phyloP scores from a whole-genome alignment of 1,284 basidiomycete genomes.

The Pyrrhoderma noxium region DNA sequence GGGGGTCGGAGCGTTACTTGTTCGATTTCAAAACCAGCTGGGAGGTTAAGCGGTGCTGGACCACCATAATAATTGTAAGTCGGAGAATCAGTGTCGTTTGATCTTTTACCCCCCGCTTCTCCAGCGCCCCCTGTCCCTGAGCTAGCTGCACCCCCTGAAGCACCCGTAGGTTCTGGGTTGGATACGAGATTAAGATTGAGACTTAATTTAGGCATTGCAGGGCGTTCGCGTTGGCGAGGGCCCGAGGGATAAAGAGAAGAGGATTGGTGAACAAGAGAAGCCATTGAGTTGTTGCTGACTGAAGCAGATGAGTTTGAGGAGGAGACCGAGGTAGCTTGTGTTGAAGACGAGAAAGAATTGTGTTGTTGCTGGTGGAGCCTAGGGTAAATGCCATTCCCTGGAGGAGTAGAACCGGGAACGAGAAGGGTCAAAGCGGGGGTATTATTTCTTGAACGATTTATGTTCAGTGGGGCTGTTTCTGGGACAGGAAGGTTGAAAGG shows the following conservation, averaged over 20 bases:
- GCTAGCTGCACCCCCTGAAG: no score
- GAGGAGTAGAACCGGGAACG: conserved; percentile 26
- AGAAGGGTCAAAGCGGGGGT: conserved; percentile 23
- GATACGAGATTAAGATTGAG: no score
- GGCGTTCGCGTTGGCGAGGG: conserved; percentile 18
- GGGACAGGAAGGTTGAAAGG: conserved; percentile 26
- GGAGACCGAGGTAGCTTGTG: no score
- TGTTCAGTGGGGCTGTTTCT: conserved; percentile 34
- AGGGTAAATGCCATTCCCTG: conserved; percentile 1
- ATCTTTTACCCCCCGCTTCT: conserved; percentile 2
- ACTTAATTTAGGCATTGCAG: conserved; percentile 6
- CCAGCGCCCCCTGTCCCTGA: no score
- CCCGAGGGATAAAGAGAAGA: conserved; percentile 14
- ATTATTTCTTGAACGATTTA: conserved; percentile 28
- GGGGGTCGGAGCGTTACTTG: conserved; percentile 15
- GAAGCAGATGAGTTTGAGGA: conserved; percentile 22
- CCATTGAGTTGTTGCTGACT: conserved; percentile 20
- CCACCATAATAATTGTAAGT: conserved; percentile 16
- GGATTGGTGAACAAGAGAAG: conserved; percentile 20
- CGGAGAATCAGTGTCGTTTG: conserved; percentile 15
- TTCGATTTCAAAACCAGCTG: conserved; percentile 7
- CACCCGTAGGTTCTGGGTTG: no score
- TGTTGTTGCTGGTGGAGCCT: no score
- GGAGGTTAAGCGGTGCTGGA: background rate
- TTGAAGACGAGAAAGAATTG: conserved; percentile 22